Evolutionary conservation across 768 basidiomycete species (phyloP), one percentile per base, ranked within the genome.

Genomic region (Collybiopsis luxurians): DNA sequence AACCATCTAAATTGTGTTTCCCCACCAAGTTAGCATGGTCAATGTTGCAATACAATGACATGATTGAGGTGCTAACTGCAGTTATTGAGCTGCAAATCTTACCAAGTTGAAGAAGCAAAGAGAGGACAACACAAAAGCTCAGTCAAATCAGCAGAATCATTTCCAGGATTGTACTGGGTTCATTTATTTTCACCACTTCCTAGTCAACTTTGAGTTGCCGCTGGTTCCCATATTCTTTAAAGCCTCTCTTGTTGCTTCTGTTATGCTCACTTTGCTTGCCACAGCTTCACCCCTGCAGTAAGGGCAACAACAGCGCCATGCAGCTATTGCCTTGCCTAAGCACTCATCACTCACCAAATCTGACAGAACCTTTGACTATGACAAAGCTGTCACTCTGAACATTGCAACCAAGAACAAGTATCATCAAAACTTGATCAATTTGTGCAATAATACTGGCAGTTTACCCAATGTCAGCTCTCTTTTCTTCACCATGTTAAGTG

Each of bases 361-460:
- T 17, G 60, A 63, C 44, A 64, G 66, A 24, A 58, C 63, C 24
- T 67, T 66, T 51, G 60, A 67, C 57, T 9, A 55, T 24, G 61
- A 59, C 53, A 57, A 53, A 45, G 66, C 60, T 6, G 44, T 60
- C 28, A 26, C 23, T 23, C 56, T 47, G 39, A 64, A 51, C 23
- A 59, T 60, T 42, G 11, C 17, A 11, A 59, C 58, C 38, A 34
- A 53, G 57, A 67, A 65, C 54, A 67, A 67, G 57, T 63, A 67
- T 53, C 59, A 60, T 19, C 64, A 65, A 47, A 67, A 65, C 48
- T 53, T 65, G 30, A 50, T 64, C 38, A 66, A 67, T 47, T 52
- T 64, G 24, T 31, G 60, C 34, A 61, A 53, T 2, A 63, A 67
- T 53, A 52, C 39, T 1, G 65, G 61, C 19, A 43, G 12, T 49